A percentile compares a stretch with the other conserved stretches of the same genome.
These are phyloP conservation scores for Suillus bovinus DNA, from an alignment of 768 basidiomycete genomes.

Conservation along the genomic window DNA sequence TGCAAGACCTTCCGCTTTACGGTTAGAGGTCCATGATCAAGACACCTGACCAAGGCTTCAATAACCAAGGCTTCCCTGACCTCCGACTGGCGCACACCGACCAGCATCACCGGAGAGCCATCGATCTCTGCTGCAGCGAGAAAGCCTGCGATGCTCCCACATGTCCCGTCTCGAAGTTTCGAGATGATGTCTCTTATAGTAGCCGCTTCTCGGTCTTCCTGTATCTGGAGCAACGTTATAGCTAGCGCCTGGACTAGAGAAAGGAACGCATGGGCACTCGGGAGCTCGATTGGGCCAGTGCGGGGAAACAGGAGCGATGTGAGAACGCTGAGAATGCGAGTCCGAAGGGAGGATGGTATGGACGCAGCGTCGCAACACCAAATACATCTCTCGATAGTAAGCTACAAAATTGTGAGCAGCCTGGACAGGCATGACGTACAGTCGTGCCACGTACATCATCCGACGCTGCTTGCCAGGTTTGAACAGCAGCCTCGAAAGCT, in stretches of 20 bases:
- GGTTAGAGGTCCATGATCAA: conserved; percentile 47
- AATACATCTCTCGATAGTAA: conserved; percentile 57
- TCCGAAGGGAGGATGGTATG: conserved; percentile 41
- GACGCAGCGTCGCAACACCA: conserved; percentile 73
- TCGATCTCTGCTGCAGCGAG: conserved; percentile 15
- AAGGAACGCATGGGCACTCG: conserved; percentile 48
- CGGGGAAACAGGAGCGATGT: conserved; percentile 45
- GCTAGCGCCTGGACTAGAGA: conserved; percentile 55
- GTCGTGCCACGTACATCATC: conserved; percentile 47
- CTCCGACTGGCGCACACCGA: conserved; percentile 17
- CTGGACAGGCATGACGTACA: conserved; percentile 4
- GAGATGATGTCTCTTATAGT: conserved; percentile 44
- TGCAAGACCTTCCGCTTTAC: conserved; percentile 53
- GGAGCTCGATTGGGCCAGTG: conserved; percentile 42
- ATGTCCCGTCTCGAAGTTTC: conserved; percentile 45
- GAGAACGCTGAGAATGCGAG: conserved; percentile 51
- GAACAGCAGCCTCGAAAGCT: conserved; percentile 56
- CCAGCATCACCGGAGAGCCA: conserved; percentile 12
- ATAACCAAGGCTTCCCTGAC: conserved; percentile 49
- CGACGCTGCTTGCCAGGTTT: conserved; percentile 54
- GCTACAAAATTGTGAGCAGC: conserved; percentile 29
- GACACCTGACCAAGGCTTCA: conserved; percentile 41
- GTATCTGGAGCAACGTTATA: conserved; percentile 42
- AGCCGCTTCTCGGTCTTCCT: conserved; percentile 28
- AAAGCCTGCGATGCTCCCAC: conserved; percentile 46